phyloP scores from a whole-genome alignment of 495 filamentous ascomycete species.

The Tirmania nivea region DNA sequence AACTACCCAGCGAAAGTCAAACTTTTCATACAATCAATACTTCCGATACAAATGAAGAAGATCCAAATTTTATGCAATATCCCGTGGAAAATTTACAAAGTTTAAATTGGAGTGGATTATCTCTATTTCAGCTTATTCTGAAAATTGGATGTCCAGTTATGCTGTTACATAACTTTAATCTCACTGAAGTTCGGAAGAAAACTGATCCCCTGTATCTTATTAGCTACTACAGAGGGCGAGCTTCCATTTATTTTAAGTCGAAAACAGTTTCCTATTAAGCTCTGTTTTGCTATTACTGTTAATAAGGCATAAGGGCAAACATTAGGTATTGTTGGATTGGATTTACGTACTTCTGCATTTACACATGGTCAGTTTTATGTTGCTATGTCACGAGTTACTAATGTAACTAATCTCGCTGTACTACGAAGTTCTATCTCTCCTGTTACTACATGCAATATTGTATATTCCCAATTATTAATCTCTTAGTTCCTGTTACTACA shows the following conservation, averaged over 20 bases:
- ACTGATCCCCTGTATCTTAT: not conserved
- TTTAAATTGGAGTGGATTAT: not conserved
- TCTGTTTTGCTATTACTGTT: not conserved
- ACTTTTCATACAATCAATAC: not conserved
- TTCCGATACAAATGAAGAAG: not conserved
- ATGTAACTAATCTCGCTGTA: too few relatives aligned
- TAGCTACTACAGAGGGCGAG: not conserved
- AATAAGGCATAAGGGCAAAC: not conserved
- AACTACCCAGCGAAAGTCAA: not conserved
- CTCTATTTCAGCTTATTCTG: not conserved
- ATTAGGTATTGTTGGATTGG: too few relatives aligned
- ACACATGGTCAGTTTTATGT: not conserved
- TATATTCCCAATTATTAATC: not conserved
- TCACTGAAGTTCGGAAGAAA: not conserved
- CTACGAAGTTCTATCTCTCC: not conserved
- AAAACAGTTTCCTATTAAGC: not conserved
- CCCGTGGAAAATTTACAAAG: not conserved
- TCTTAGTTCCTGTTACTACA: not conserved
- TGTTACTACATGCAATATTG: not conserved
- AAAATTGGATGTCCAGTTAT: not conserved
- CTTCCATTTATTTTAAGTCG: not conserved
- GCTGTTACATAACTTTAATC: not conserved
- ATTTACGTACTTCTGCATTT: too few relatives aligned
- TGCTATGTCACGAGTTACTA: not conserved
- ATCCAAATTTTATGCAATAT: not conserved